A percentile compares a stretch with the other conserved stretches of the same genome.
Conservation (phyloP, 108 stramenopile genomes). For the Fistulifera solaris region DNA sequence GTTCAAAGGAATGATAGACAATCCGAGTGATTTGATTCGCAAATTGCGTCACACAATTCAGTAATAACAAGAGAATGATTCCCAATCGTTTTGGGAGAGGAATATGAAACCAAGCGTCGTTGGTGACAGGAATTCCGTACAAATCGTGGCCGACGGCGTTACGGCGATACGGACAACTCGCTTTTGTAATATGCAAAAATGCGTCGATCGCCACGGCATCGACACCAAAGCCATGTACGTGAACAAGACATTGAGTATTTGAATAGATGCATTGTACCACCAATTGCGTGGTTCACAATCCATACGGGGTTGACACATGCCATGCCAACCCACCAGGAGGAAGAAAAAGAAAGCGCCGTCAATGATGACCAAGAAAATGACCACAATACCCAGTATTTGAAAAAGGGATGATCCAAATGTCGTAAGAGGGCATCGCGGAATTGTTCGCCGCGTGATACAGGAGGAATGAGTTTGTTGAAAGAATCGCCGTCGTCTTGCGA, state of each 20-base stretch:
- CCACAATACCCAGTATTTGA: conserved; percentile 4
- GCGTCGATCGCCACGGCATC: conserved; percentile 20
- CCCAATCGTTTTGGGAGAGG: not conserved
- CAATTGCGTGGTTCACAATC: conserved; percentile 20
- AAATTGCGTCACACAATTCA: conserved; percentile 17
- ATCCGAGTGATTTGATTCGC: conserved; percentile 19
- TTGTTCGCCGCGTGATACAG: conserved; percentile 4
- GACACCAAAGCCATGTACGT: conserved; percentile 14
- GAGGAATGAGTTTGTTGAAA: conserved; percentile 2
- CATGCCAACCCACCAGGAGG: conserved; percentile 20
- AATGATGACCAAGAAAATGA: conserved; percentile 12
- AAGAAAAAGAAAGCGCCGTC: conserved; percentile 31
- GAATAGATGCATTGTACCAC: conserved; percentile 16
- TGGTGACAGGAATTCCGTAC: conserved; percentile 9
- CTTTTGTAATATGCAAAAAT: conserved; percentile 8
- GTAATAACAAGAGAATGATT: conserved; percentile 5
- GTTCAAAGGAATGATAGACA: conserved; percentile 14
- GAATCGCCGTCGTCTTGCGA: too few relatives aligned
- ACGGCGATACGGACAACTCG: not conserved
- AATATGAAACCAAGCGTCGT: conserved; percentile 22
- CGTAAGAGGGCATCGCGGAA: conserved; percentile 9
- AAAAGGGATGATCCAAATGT: conserved; percentile 5
- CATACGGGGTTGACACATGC: conserved; percentile 10
- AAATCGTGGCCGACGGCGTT: conserved; percentile 13
- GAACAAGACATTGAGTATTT: conserved; percentile 20